These are phyloP conservation scores for Arxiozyma slooffiae DNA, from an alignment of 1,139 yeast species.

Conservation along the genomic window DNA sequence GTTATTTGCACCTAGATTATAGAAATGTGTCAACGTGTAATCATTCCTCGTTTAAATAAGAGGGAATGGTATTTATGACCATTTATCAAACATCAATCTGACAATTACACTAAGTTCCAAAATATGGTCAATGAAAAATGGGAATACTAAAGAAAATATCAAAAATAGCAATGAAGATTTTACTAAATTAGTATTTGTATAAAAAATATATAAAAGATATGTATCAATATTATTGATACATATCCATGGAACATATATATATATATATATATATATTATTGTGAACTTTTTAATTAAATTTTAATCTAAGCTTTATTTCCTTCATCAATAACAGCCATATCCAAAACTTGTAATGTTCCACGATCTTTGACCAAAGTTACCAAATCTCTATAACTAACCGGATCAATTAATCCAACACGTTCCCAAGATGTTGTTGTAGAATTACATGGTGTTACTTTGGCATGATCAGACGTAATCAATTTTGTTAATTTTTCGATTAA, in stretches of 20 bases:
- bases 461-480: conserved; percentile 21
- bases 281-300: neutral
- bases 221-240: conserved; percentile 12
- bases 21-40: conserved; percentile 20
- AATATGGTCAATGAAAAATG: conserved; percentile 22
- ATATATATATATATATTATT: neutral
- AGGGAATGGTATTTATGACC: conserved; percentile 1
- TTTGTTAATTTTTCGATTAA: conserved; percentile 18
- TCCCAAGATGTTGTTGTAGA: conserved; percentile 50
- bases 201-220: conserved; percentile 25
- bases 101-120: conserved; percentile 37
- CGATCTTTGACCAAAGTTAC: conserved; percentile 46
- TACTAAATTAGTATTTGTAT: conserved; percentile 23
- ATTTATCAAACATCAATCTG: conserved; percentile 17
- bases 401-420: conserved; percentile 71
- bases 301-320: conserved; percentile 16
- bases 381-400: conserved; percentile 68
- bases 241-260: neutral
- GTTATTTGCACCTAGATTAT: conserved; percentile 25
- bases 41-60: conserved; percentile 12
- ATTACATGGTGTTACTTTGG: conserved; percentile 26
- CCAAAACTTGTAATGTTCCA: conserved; percentile 73
- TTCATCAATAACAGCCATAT: conserved; percentile 77
- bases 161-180: conserved; percentile 16
- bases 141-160: conserved; percentile 4